These are phyloP conservation scores for Naganishia randhawae DNA, from an alignment of 768 basidiomycete species.

Conservation along the genomic window DNA sequence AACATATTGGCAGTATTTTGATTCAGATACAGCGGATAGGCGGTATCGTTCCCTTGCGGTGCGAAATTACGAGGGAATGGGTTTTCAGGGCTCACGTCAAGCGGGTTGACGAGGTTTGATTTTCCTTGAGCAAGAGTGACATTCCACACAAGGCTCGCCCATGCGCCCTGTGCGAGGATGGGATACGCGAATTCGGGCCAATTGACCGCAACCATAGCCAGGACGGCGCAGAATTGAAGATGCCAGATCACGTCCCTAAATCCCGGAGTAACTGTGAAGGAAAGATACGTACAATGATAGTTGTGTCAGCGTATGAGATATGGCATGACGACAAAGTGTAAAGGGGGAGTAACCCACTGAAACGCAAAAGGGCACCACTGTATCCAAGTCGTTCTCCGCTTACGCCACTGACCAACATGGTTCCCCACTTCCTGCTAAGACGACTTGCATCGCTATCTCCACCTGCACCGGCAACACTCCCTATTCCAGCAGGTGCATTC, in stretches of 20 bases:
- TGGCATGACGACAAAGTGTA: neutral
- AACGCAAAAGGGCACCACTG: constrained; percentile 80
- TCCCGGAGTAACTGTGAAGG: constrained; percentile 68
- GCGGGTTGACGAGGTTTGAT: constrained; percentile 58
- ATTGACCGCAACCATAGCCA: constrained; percentile 89
- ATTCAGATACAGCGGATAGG: constrained; percentile 76
- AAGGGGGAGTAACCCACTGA: constrained; percentile 59
- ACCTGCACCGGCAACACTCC: constrained; percentile 37
- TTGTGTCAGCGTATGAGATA: neutral
- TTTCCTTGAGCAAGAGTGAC: constrained; percentile 63
- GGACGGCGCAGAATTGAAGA: constrained; percentile 68
- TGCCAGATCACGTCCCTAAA: constrained; percentile 88
- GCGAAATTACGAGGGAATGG: constrained; percentile 54
- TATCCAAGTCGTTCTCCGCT: constrained; percentile 84
- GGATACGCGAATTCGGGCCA: constrained; percentile 95
- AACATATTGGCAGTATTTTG: constrained; percentile 64
- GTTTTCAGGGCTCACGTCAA: constrained; percentile 50
- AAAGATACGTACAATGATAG: neutral
- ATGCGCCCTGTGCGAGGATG: constrained; percentile 78
- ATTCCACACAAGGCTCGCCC: constrained; percentile 67
- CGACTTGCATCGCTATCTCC: constrained; percentile 32
- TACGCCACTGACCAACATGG: constrained; percentile 84
- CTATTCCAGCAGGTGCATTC: constrained; percentile 30
- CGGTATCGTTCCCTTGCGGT: constrained; percentile 66
- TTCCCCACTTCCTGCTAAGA: constrained; percentile 68